Evolutionary conservation across 2,329 filamentous ascomycete species (phyloP), one percentile per base, ranked within the genome.

Genomic region (Beauveria brongniartii): DNA sequence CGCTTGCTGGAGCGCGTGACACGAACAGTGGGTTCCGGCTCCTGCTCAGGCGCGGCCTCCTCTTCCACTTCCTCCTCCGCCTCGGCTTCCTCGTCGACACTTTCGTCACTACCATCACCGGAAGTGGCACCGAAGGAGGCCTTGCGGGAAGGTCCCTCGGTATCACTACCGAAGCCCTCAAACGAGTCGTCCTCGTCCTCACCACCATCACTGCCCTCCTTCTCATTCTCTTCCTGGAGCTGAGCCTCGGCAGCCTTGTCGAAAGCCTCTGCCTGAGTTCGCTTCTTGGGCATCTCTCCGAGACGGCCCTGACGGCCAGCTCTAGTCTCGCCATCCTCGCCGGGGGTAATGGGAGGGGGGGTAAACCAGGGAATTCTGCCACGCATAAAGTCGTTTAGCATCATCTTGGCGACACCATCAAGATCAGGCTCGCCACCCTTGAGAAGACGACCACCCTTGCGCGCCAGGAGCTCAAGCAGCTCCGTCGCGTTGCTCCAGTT

Each of bases 361-460:
- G 90, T 94, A 70, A 92, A 99, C 94, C 95, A 99, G 1, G 94
- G 94, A 28, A 97, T 90, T 75, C 93, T 97, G 61, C 94, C 94
- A 65, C 94, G 80, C 70, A 97, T 84, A 72, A 97, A 99, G 71
- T 99, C 94, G 69, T 96, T 97, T 63, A 99, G 78, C 1, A 99
- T 89, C 86, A 96, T 96, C 75, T 96, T 96, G 1, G 94, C 94
- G 53, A 96, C 92, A 68, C 92, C 92, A 68, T 97, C 93, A 60
- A 97, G 77, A 73, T 99, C 94, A 4, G 93, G 89, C 72, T 97
- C 94, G n/a, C 93, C 94, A 62, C 91, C 93, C 71, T 91, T 92
- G 18, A 97, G 78, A 22, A 99, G 77, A 67, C 92, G 83, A 18
- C 94, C 94, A 62, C 87, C 86, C 73, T 97, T 97, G 61, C 92